These are phyloP conservation scores for Dujonia santamariae DNA, from an alignment of 1,139 yeast species.

Conservation along the genomic window DNA sequence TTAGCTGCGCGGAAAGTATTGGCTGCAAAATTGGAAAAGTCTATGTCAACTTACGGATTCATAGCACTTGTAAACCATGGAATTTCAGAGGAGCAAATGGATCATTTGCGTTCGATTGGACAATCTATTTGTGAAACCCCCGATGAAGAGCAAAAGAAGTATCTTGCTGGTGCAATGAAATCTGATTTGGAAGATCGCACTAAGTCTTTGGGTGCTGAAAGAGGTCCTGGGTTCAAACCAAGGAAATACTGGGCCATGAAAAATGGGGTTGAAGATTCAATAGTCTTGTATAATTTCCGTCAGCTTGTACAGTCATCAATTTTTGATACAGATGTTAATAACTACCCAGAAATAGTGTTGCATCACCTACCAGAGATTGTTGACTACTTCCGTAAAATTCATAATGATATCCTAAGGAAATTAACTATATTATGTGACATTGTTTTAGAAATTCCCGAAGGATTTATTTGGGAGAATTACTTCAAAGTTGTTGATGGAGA, in stretches of 20 bases:
- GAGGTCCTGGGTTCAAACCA: constrained; percentile 30
- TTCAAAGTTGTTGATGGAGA: constrained; percentile 22
- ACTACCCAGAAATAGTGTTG: constrained; percentile 27
- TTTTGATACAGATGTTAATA: constrained; percentile 16
- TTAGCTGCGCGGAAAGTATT: constrained; percentile 12
- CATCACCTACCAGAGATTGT: constrained; percentile 25
- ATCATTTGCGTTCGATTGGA: constrained; percentile 19
- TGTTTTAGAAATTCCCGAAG: constrained; percentile 31
- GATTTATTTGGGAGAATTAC: constrained; percentile 28
- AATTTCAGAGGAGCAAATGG: constrained; percentile 15
- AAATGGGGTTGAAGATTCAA: constrained; percentile 27
- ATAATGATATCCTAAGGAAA: constrained; percentile 21
- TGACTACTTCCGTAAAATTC: constrained; percentile 24
- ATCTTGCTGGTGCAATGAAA: constrained; percentile 27
- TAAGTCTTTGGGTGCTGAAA: constrained; percentile 27
- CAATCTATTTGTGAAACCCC: constrained; percentile 22
- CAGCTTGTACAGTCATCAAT: constrained; percentile 22
- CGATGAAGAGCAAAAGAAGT: constrained; percentile 16
- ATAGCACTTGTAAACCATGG: constrained; percentile 21
- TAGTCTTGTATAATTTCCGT: constrained; percentile 26
- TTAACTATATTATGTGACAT: constrained; percentile 26
- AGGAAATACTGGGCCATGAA: constrained; percentile 31
- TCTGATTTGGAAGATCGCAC: constrained; percentile 29
- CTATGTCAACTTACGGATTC: constrained; percentile 21
- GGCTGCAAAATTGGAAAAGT: constrained; percentile 19